Base-by-base conservation (phyloP, 2,329 filamentous ascomycete genomes). In the Ploettnerulaceae sp. region DNA sequence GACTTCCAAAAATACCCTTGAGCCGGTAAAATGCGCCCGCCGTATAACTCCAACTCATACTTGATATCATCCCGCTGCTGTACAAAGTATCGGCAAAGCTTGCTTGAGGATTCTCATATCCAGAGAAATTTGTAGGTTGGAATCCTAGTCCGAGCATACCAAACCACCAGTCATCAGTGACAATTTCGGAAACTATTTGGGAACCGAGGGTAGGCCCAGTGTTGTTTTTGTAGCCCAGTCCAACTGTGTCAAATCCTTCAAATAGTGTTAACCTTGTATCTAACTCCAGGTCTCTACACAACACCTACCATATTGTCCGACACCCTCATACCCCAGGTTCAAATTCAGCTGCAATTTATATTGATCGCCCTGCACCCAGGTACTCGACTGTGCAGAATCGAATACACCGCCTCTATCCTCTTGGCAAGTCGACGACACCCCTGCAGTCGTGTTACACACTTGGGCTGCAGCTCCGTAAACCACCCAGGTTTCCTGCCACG, bases 391-490 rank as follows among this genome's bases (percentile, higher is more conserved):
- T 11, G 64, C 62, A 11, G 46, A 37, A 42, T 65, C 61, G 51
- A 67, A 69, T 6, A 69, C 48, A 2, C 53, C 61, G 6, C 68
- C 67, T 26, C 67, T 58, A 0, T 63, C 63, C 11, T 64, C 59
- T 7, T 64, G 61, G 43, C 67, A 70, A 47, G 66, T 50, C 5
- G 49, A 18, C 4, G 65, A 61, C 3, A 68, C 61, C 8, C 67
- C 67, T n/a, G 66, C 61, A 12, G 62, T 63, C 28, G 67, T 41
- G 34, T 67, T 69, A 43, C 79, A 84, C 41, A 78, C 80, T 48
- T 71, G 69, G 0, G 72, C 68, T 43, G 80, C 71, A 2, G 78
- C 73, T 2, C 79, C 74, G 81, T 82, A 87, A 34, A 84, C 78
- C 61, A 86, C 45, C 68, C 68, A 82, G 26, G 65, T 59, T 42